Base-by-base conservation (phyloP, 441 rosid species). In the Kokia cookei region DNA sequence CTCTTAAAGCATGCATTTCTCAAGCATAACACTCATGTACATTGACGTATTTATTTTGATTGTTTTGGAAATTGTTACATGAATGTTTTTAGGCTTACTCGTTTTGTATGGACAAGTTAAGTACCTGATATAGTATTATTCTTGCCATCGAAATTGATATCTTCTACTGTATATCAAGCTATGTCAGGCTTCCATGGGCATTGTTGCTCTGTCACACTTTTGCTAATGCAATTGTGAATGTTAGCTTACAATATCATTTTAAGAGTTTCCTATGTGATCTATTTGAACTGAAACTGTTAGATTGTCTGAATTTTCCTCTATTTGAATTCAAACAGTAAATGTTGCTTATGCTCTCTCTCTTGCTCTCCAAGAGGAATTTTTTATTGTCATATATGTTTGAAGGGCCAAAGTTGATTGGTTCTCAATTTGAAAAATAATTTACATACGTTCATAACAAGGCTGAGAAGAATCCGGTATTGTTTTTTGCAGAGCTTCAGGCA, bases 401-500 rank as follows among this genome's bases (percentile, higher is more conserved):
- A 69, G 29, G 63, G 3, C 67, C 24, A 68, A 45, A 67, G 63
- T 71, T 4, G 69, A 53, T 71, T 14, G 43, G 35, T 63, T 55
- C 54, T 19, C 42, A n/a, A 10, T 10, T 12, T 43, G 29, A 22
- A 43, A 22, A 5, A 43, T 0, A 4, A 40, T 19, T 2, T 19
- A 19, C 24, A 17, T 12, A 43, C 6, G n/a, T 32, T 68, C 7
- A 43, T 45, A 53, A 57, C 2, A 22, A 24, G 57, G 47, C 58
- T 69, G 22, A 63, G 32, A 48, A 8, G 69, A 22, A 43, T 24
- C 9, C 3, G 58, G 5, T 7, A 48, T 48, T n/a, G 26, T 67
- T n/a, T 50, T 71, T 47, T 81, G 75, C 95, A 95, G 99, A 93
- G 89, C 84, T 96, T 96, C 85, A 90, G 92, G 79, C 86, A 88